These are phyloP conservation scores for Cladosporium sphaerospermum DNA, from an alignment of 2,329 filamentous ascomycete genomes.

Conservation along the genomic window DNA sequence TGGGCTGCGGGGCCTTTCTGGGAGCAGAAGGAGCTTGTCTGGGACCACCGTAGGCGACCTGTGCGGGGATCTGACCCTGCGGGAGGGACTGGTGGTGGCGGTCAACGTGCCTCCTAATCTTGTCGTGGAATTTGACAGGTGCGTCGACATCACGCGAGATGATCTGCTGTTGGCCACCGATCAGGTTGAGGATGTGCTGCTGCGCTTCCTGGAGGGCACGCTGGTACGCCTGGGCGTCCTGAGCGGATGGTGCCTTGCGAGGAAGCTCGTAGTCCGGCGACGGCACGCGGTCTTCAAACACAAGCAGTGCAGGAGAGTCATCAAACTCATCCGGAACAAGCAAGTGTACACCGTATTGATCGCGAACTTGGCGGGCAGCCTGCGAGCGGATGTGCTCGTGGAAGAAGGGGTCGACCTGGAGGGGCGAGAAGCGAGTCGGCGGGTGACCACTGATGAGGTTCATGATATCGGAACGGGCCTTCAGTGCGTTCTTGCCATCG, in stretches of 20 bases:
- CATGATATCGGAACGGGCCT: constrained; percentile 68
- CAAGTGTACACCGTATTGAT: constrained; percentile 65
- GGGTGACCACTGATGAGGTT: constrained; percentile 68
- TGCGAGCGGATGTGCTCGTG: constrained; percentile 64
- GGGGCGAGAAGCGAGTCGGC: constrained; percentile 60
- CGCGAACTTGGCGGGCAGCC: constrained; percentile 57
- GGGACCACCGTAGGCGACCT: constrained; percentile 45
- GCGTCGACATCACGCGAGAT: constrained; percentile 48
- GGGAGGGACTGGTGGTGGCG: constrained; percentile 48
- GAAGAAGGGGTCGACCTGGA: constrained; percentile 72
- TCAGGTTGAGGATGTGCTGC: constrained; percentile 47
- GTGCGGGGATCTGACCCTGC: constrained; percentile 50
- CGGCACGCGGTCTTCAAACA: constrained; percentile 62
- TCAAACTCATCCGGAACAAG: constrained; percentile 62
- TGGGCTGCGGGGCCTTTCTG: constrained; percentile 45
- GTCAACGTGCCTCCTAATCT: constrained; percentile 54
- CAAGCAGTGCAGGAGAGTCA: constrained; percentile 57
- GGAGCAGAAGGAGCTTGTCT: constrained; percentile 39
- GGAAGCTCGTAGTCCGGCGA: constrained; percentile 49
- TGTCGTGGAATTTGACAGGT: constrained; percentile 57
- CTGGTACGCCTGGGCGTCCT: constrained; percentile 52
- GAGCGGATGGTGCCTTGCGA: constrained; percentile 48
- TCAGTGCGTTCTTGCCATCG: constrained; percentile 75
- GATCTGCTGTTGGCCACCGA: constrained; percentile 51
- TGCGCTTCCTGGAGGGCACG: constrained; percentile 54